phyloP scores from a whole-genome alignment of 257 asterid genomes.

The Penstemon barbatus region DNA sequence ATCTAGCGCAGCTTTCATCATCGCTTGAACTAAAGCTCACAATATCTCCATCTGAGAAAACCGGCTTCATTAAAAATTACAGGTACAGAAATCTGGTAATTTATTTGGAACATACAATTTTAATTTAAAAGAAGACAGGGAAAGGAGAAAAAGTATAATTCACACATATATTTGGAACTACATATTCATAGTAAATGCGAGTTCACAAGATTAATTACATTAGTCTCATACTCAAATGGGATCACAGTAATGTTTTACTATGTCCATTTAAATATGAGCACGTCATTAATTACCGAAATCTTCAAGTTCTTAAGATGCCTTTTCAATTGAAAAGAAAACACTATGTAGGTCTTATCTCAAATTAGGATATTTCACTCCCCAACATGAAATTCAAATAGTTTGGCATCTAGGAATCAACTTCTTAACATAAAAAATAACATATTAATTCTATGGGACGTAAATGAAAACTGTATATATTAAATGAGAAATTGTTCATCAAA shows the following conservation, averaged over 20 bases:
- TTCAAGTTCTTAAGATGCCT: neutral
- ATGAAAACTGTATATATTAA: neutral
- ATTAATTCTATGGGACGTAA: neutral
- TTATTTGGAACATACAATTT: conserved; percentile 20
- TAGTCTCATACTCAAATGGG: neutral
- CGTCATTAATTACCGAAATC: neutral
- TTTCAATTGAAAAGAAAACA: neutral
- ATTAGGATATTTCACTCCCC: too few species aligned
- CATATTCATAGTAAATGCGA: neutral
- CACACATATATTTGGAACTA: neutral
- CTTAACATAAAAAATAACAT: too few species aligned
- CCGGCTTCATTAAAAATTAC: conserved; percentile 27
- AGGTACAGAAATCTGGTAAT: conserved; percentile 29
- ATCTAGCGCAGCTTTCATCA: conserved; percentile 42
- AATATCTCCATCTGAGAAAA: conserved; percentile 57
- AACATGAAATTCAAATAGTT: too few species aligned
- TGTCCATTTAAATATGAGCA: too few species aligned
- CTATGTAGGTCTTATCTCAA: neutral
- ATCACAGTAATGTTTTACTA: too few species aligned
- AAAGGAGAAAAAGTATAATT: conserved; percentile 14
- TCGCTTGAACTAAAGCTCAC: conserved; percentile 38
- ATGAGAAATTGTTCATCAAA: neutral
- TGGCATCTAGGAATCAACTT: too few species aligned
- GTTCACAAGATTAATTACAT: neutral
- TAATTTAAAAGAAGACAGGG: neutral